A percentile compares a stretch with the other conserved stretches of the same genome.
Conservation (phyloP, 805 yeast species). For the Priceomyces fermenticarens region DNA sequence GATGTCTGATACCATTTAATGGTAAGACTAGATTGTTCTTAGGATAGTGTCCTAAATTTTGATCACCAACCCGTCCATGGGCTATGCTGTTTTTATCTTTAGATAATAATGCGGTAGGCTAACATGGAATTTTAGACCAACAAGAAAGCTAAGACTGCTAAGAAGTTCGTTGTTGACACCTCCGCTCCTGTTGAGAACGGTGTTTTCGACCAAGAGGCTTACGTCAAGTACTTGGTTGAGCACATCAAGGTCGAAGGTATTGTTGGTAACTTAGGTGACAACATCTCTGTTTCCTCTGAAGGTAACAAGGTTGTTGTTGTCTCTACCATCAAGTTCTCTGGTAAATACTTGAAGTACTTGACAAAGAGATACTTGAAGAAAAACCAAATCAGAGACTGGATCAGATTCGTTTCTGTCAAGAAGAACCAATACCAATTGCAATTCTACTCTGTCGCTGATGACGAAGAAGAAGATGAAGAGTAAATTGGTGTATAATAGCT, state of each 20-base stretch:
- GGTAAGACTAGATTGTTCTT: no score
- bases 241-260: constrained; percentile 98
- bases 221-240: constrained; percentile 97
- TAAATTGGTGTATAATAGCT: constrained; percentile 34
- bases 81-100: constrained; percentile 46
- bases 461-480: constrained; percentile 95
- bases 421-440: constrained; percentile 95
- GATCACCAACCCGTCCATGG: constrained; percentile 40
- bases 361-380: constrained; percentile 99
- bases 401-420: constrained; percentile 95
- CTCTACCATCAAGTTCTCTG: constrained; percentile 94
- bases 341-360: constrained; percentile 99
- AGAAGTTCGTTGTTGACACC: constrained; percentile 92
- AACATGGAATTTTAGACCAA: constrained; percentile 62
- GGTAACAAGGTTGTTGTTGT: constrained; percentile 88
- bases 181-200: constrained; percentile 97
- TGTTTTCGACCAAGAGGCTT: constrained; percentile 95
- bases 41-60: constrained; percentile 1
- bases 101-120: constrained; percentile 69
- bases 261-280: constrained; percentile 95
- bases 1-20: no score
- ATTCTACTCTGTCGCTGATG: constrained; percentile 96
- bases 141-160: constrained; percentile 67
- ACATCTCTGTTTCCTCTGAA: constrained; percentile 80
- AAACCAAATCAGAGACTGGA: constrained; percentile 99